Base-by-base conservation (phyloP, 1,284 basidiomycete species). In the Cutaneotrichosporon arboriforme region DNA sequence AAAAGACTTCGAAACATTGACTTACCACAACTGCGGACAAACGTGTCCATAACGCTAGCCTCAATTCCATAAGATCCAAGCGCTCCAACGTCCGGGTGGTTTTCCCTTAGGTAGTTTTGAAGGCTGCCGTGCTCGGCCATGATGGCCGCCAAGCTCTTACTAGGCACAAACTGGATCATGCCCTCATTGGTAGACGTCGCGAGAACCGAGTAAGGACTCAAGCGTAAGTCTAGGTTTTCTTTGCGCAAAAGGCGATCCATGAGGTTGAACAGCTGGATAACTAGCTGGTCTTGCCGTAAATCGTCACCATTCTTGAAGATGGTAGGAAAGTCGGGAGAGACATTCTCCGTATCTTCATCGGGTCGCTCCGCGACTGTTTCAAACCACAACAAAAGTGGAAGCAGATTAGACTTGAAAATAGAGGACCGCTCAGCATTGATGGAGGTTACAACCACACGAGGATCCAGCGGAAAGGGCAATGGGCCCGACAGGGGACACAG, bases 251-350 rank as follows among this genome's bases (percentile, higher is more conserved):
- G 77, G 31, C 88, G 81, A 70, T 99, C 93, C 96, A 68, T 52
- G 10, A 63, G 40, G 23, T 57, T 61, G 23, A 68, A 61, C 14
- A 68, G 57, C 35, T 61, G 61, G 20, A 66, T 52, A 38, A 66
- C 66, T 9, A 68, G 54, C 42, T 56, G 51, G 18, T 68, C 62
- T 10, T 31, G 26, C 18, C 94, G 85, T 79, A 98, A 84, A 70
- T 99, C 96, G 70, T 99, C 96, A 7, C 96, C 96, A 62, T 97
- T 93, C 75, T 99, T 98, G 81, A 97, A 97, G 60, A 99, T 98
- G 46, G 97, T 81, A 0, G 92, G 88, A 72, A 89, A 98, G 68
- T 91, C 86, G 4, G 63, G 66, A 13, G 53, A 61, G 40, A 72
- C 61, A 26, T 61, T 47, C 8, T 51, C 50, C 10, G 61, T 60